Evolutionary conservation across 257 asterid species (phyloP).

Genomic region (Solanum medicagineum): DNA sequence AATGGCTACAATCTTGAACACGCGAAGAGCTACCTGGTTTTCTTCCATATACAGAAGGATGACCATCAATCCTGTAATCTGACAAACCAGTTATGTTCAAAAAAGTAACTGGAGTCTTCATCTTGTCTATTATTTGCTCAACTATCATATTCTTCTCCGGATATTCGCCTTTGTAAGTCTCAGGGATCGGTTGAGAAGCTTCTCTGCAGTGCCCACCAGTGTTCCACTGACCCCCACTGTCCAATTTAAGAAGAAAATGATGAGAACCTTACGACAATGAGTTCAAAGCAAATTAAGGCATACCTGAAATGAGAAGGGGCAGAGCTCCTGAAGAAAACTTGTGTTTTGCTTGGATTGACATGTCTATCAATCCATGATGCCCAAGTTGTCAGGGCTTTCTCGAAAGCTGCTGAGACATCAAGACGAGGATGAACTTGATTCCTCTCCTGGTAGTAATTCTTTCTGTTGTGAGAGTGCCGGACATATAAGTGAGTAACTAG

Average conservation of each 20-base stretch:
- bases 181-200: conserved; percentile 47
- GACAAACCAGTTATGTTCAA: conserved; percentile 64
- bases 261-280: background rate
- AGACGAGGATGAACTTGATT: conserved; percentile 63
- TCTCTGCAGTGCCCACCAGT: conserved; percentile 85
- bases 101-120: conserved; percentile 56
- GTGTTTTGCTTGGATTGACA: conserved; percentile 55
- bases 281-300: background rate
- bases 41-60: conserved; percentile 73
- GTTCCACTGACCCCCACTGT: conserved; percentile 84
- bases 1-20: conserved; percentile 93
- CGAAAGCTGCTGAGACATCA: conserved; percentile 54
- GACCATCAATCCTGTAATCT: conserved; percentile 74
- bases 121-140: conserved; percentile 48
- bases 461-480: conserved; percentile 22
- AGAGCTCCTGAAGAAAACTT: conserved; percentile 76
- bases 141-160: conserved; percentile 44
- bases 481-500: background rate
- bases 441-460: conserved; percentile 78
- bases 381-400: conserved; percentile 66
- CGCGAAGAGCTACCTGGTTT: conserved; percentile 17
- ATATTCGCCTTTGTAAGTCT: conserved; percentile 16
- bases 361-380: conserved; percentile 68
- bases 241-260: background rate
- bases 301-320: conserved; percentile 98